phyloP scores from a whole-genome alignment of 108 stramenopile species.

The Fragilariopsis cylindrus region DNA sequence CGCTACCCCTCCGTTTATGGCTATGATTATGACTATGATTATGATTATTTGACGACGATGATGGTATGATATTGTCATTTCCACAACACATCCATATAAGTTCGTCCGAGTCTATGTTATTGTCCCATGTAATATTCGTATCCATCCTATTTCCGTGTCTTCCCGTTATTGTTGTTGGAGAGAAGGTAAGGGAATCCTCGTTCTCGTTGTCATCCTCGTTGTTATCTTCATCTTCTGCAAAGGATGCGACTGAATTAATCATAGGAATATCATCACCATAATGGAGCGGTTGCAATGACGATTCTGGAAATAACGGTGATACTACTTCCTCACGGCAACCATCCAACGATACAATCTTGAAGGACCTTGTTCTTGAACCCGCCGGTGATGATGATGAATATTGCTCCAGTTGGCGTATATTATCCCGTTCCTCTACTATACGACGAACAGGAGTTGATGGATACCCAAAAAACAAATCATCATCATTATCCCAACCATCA shows the following conservation, averaged over 20 bases:
- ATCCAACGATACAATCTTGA: background rate
- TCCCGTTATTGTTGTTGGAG: background rate
- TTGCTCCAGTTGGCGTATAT: background rate
- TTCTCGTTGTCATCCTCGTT: too few relatives aligned
- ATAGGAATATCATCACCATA: background rate
- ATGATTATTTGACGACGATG: background rate
- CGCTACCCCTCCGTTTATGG: background rate
- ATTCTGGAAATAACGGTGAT: constrained; percentile 6
- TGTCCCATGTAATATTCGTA: background rate
- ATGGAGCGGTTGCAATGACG: background rate
- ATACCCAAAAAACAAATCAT: constrained; percentile 5
- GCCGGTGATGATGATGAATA: background rate
- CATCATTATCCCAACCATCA: background rate
- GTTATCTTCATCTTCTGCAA: too few relatives aligned
- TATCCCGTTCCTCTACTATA: background rate
- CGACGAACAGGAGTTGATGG: constrained; percentile 1
- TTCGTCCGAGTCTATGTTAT: background rate
- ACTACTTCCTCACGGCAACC: background rate
- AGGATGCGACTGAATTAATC: background rate
- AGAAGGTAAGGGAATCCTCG: background rate
- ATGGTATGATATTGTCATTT: background rate
- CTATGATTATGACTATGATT: background rate
- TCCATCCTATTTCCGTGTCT: background rate
- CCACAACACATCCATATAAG: background rate
- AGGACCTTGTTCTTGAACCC: background rate